Percentiles rank a stretch among this genome's conserved stretches.
These are phyloP conservation scores for Claviceps pusilla DNA, from an alignment of 2,329 filamentous ascomycete species.

Conservation along the genomic window DNA sequence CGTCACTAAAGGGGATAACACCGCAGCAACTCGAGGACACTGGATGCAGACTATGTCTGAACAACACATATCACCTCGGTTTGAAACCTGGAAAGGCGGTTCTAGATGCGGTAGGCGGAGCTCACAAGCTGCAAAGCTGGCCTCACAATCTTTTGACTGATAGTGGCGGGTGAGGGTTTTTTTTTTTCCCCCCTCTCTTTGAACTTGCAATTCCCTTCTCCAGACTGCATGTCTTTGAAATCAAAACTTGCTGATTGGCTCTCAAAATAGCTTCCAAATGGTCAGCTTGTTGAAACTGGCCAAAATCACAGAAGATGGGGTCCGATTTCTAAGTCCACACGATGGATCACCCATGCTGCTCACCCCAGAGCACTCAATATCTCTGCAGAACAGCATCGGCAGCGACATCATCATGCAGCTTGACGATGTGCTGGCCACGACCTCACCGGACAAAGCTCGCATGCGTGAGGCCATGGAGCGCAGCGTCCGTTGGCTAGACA, in stretches of 20 bases:
- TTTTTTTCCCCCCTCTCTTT: not conserved
- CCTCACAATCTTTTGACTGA: constrained; percentile 84
- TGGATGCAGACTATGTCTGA: constrained; percentile 78
- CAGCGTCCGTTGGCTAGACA: constrained; percentile 87
- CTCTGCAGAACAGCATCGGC: constrained; percentile 89
- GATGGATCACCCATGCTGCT: constrained; percentile 92
- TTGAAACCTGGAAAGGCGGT: constrained; percentile 87
- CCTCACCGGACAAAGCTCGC: constrained; percentile 71
- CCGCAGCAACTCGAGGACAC: constrained; percentile 84
- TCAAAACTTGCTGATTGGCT: not conserved
- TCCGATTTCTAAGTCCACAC: constrained; percentile 89
- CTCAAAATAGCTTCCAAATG: constrained; percentile 80
- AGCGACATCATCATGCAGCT: constrained; percentile 99
- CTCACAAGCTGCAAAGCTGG: constrained; percentile 92
- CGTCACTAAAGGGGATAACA: constrained; percentile 85
- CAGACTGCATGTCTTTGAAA: not conserved
- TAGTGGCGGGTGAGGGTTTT: constrained; percentile 44
- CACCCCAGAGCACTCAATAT: constrained; percentile 93
- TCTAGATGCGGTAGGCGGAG: constrained; percentile 74
- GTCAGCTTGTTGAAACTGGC: constrained; percentile 88
- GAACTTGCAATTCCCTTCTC: not conserved
- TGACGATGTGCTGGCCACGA: constrained; percentile 93
- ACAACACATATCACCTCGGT: constrained; percentile 96
- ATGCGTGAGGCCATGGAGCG: constrained; percentile 94
- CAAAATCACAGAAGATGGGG: constrained; percentile 87